Base-by-base conservation (phyloP, 306 rosid species). In the Herpetospermum pedunculosum region DNA sequence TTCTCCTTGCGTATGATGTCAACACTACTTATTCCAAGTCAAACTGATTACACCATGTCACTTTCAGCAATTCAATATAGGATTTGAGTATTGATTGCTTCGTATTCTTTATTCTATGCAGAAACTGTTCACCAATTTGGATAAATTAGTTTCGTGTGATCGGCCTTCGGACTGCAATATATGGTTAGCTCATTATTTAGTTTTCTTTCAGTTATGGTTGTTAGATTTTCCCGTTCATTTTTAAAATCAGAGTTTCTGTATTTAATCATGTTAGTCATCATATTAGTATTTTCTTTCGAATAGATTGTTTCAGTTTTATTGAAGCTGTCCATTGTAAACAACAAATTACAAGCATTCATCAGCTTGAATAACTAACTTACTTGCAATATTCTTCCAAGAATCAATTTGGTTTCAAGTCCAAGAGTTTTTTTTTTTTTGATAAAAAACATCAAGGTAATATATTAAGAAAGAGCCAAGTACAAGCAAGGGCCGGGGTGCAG, bases 71-170 rank as follows among this genome's bases (percentile, higher is more conserved):
- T n/a, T 72, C 25, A 21, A 43, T 68, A n/a, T 71, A 9, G 44
- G 34, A 25, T 59, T 57, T 28, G 18, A 28, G 40, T 75, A 18
- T 29, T 57, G 38, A 41, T 83, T 59, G 46, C 37, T 13, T n/a
- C 14, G 7, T 23, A 46, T 65, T 37, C 21, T 14, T 60, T 81
- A 57, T 73, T 75, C 74, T 77, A 46, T 74, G 85, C 96, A 94
- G 99, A 88, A 88, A 77, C 40, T 94, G 76, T 89, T 94, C 86
- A 77, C 78, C 77, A 86, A 83, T 89, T 70, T 94, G 86, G 98
- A 91, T 85, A 91, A 79, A 79, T 55, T 88, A 83, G 85, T 85
- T 80, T 77, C 85, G 40, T 88, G 94, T 72, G 95, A 80, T 77
- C 84, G 85, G 70, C 97, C 97, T 73, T 84, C 90, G 70, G 81